Evolutionary conservation across 805 yeast genomes (phyloP).

Genomic region (Candida xyloterini): DNA sequence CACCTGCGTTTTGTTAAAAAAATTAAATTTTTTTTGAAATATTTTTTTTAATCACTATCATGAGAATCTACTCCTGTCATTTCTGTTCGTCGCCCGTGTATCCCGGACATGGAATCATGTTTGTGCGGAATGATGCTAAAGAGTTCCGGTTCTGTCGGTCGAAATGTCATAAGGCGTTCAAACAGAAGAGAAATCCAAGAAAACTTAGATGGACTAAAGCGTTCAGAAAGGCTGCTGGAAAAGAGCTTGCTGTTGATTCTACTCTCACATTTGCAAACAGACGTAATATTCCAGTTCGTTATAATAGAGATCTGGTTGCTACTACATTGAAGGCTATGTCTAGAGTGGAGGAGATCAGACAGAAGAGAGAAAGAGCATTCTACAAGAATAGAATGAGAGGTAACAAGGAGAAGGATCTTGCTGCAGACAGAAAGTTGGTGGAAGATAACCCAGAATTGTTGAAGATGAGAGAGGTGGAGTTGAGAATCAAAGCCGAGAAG

Average conservation of each 20-base stretch:
- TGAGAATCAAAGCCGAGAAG: conserved; percentile 72
- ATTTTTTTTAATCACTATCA: conserved; percentile 25
- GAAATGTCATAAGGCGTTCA: conserved; percentile 95
- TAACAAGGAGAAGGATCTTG: conserved; percentile 82
- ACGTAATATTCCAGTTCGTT: conserved; percentile 96
- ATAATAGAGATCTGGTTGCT: conserved; percentile 93
- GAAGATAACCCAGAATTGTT: conserved; percentile 85
- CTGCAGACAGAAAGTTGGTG: conserved; percentile 82
- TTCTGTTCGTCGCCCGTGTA: conserved; percentile 97
- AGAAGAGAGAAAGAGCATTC: conserved; percentile 96
- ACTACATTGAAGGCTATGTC: conserved; percentile 94
- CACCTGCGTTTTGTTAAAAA: not conserved
- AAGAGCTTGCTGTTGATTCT: conserved; percentile 95
- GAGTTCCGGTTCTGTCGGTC: conserved; percentile 97
- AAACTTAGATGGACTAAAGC: conserved; percentile 98
- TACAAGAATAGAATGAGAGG: conserved; percentile 99
- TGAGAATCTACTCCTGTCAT: conserved; percentile 91
- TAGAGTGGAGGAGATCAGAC: conserved; percentile 93
- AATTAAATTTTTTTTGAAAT: conserved; percentile 1
- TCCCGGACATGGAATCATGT: conserved; percentile 93
- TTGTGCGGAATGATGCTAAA: conserved; percentile 96
- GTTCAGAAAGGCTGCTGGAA: conserved; percentile 98
- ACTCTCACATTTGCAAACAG: conserved; percentile 95
- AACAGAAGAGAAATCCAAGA: conserved; percentile 97
- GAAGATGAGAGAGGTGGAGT: conserved; percentile 90